Percentiles rank a stretch among this genome's conserved stretches.
Evolutionary conservation across 331 rosid genomes (phyloP).

Genomic region (Dryas integrifolia): DNA sequence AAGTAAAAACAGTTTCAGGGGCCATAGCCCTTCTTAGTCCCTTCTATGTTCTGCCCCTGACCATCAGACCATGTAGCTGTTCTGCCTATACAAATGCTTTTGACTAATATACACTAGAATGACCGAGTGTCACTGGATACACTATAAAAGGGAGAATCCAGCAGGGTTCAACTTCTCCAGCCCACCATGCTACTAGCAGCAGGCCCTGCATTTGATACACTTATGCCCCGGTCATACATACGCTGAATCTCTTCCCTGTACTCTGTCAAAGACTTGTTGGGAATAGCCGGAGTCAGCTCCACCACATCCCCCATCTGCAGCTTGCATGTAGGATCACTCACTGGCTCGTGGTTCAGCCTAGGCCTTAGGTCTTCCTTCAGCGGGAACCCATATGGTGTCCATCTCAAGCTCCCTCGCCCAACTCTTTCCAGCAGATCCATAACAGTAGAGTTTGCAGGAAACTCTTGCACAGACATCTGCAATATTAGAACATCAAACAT

Average conservation of each 20-base stretch:
- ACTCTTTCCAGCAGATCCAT: constrained; percentile 64
- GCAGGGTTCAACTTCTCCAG: constrained; percentile 51
- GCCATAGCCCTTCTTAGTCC: no score
- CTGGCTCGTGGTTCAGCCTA: constrained; percentile 66
- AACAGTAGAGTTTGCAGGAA: constrained; percentile 64
- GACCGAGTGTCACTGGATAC: constrained; percentile 12
- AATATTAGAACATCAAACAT: constrained; percentile 9
- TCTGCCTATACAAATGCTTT: constrained; percentile 48
- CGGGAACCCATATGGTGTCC: constrained; percentile 76
- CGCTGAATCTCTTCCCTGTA: constrained; percentile 96
- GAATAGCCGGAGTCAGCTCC: constrained; percentile 77
- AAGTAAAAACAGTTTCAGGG: no score
- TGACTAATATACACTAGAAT: constrained; percentile 34
- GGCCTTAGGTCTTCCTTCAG: constrained; percentile 87
- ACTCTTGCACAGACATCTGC: constrained; percentile 98
- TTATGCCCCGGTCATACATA: constrained; percentile 74
- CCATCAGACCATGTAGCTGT: constrained; percentile 23
- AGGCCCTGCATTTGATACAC: constrained; percentile 46
- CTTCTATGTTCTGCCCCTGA: neutral
- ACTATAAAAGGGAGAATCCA: constrained; percentile 12
- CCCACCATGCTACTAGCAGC: constrained; percentile 51
- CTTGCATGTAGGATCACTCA: constrained; percentile 59
- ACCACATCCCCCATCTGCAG: constrained; percentile 95
- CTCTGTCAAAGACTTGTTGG: constrained; percentile 76
- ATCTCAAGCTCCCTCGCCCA: constrained; percentile 62